Conservation (phyloP, 345 rosid species). For the Gossypium turneri region DNA sequence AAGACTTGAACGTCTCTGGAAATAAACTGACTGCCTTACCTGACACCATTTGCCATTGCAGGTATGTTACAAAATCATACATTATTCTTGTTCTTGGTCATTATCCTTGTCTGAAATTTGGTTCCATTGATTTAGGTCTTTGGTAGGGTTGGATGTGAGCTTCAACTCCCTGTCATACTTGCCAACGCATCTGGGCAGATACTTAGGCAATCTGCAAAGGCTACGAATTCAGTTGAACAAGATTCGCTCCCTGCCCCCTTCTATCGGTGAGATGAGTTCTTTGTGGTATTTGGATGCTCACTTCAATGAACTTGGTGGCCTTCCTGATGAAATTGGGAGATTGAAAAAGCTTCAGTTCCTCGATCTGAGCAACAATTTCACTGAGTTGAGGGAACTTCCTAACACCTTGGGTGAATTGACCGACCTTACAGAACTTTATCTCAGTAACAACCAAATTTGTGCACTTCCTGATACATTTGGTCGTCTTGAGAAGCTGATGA, state of each 20-base stretch:
- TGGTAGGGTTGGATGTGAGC: constrained; percentile 83
- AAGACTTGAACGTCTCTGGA: constrained; percentile 58
- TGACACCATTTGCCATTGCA: constrained; percentile 69
- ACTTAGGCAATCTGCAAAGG: constrained; percentile 57
- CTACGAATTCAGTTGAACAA: constrained; percentile 68
- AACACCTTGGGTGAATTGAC: constrained; percentile 60
- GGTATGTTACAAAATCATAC: constrained; percentile 31
- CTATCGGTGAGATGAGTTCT: constrained; percentile 65
- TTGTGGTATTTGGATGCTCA: constrained; percentile 70
- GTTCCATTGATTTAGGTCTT: constrained; percentile 37
- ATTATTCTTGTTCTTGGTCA: not conserved
- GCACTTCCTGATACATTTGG: constrained; percentile 72
- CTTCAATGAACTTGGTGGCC: constrained; percentile 75
- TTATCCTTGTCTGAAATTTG: constrained; percentile 9
- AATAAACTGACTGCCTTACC: constrained; percentile 72
- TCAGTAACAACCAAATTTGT: constrained; percentile 84
- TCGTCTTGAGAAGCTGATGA: constrained; percentile 57
- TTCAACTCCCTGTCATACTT: constrained; percentile 59
- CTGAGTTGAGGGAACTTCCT: constrained; percentile 63
- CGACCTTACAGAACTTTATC: constrained; percentile 74
- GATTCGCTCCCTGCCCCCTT: constrained; percentile 56
- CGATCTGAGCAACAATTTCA: constrained; percentile 79
- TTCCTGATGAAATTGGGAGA: constrained; percentile 66
- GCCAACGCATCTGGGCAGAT: constrained; percentile 73
- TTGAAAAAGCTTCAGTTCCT: constrained; percentile 66